A percentile compares a stretch with the other conserved stretches of the same genome.
Evolutionary conservation across 495 filamentous ascomycete species (phyloP).

Genomic region (Rhypophila decipiens): DNA sequence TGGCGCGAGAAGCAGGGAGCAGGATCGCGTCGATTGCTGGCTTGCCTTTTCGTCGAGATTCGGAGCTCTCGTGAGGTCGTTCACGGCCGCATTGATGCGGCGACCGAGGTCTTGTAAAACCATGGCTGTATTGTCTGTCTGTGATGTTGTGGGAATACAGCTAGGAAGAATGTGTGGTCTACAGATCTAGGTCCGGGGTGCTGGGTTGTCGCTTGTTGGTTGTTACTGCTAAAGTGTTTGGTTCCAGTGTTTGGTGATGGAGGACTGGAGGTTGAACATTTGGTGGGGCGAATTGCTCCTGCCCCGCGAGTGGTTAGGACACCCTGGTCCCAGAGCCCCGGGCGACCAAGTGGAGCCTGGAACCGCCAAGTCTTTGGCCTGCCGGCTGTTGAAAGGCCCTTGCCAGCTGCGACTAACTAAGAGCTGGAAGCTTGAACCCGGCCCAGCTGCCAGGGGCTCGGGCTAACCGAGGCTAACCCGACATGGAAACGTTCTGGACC

Average conservation of each 20-base stretch:
- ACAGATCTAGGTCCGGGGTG: not conserved
- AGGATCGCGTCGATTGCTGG: constrained; percentile 2
- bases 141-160: too few relatives aligned
- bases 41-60: constrained; percentile 93
- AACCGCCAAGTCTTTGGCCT: not conserved
- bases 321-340: not conserved
- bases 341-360: not conserved
- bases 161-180: too few relatives aligned
- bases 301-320: constrained; percentile 5
- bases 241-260: not conserved
- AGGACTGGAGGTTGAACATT: not conserved
- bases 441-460: too few relatives aligned
- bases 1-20: not conserved
- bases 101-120: constrained; percentile 97
- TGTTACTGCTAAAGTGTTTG: not conserved
- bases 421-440: too few relatives aligned
- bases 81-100: constrained; percentile 95
- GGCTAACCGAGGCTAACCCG: too few relatives aligned
- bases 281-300: constrained; percentile 5
- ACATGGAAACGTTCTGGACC: too few relatives aligned
- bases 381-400: too few relatives aligned
- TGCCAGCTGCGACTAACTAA: too few relatives aligned
- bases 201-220: not conserved
- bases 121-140: constrained; percentile 64
- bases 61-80: constrained; percentile 81